Base-by-base conservation (phyloP, 495 filamentous ascomycete genomes). In the Aspergillus sclerotiicarbonarius region DNA sequence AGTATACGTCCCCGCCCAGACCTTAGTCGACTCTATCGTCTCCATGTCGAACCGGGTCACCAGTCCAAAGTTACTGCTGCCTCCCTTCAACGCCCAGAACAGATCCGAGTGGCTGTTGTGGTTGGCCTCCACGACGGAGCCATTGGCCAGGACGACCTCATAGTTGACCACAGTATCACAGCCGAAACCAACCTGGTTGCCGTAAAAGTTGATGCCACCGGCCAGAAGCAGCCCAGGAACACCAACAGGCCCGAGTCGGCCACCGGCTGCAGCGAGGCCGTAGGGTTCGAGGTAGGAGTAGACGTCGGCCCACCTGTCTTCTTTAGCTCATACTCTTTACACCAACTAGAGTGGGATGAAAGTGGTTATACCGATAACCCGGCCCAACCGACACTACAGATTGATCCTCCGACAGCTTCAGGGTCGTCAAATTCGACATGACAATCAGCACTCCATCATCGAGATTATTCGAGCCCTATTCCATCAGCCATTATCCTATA, bases 61-160 rank as follows among this genome's bases (percentile, higher is more conserved):
- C 8, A 84, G 64, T 12, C 82, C 82, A 49, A 83, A 82, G 69
- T 81, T 84, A 67, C 71, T 78, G 53, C 69, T 71, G 8, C 82
- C 82, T 12, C 81, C 82, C 59, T 77, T 75, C 51, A 86, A 71
- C 19, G 83, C 82, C 72, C 76, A 86, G 70, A 82, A 87, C 5
- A 89, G 77, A 67, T 88, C 84, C 1, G 72, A 47, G 58, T 87
- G 72, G n/a, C 72, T 62, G 3, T 60, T 67, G 45, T 73, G 65
- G 68, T 71, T 86, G 10, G 76, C 85, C 30, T 82, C 65, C 25
- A 82, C 69, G 48, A 87, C 75, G 19, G 73, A 71, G 6, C 82
- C 84, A 62, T 87, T 76, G 18, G 84, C 79, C 8, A 84, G 81
- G 2, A 87, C 84, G 5, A 89, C 80, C 70, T 87, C 81, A 39